Base-by-base conservation (phyloP, 306 rosid species). In the Dicorynia guianensis region DNA sequence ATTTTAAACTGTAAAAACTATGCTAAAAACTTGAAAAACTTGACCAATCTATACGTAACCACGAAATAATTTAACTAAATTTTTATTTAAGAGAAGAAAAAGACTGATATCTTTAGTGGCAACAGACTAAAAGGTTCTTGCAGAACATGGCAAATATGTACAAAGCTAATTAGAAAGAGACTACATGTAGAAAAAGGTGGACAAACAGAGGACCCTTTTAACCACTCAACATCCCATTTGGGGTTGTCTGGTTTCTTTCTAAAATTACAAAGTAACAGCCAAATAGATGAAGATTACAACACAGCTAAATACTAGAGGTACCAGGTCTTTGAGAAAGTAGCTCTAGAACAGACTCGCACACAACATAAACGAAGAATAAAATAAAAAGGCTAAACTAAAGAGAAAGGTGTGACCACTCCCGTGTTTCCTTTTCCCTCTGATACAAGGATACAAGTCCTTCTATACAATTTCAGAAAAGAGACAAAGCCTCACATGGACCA, bases 391-490 rank as follows among this genome's bases (percentile, higher is more conserved):
- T 39, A 19, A 67, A 25, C 76, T 40, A 70, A 67, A 18, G n/a
- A 13, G 46, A 67, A 25, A 67, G 33, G 14, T 14, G 59, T 14
- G 72, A 46, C 35, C 12, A 35, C 6, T 50, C 55, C 5, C 34
- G 15, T 9, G 35, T 39, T 33, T 46, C 11, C 8, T 50, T 8
- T 48, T 35, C 44, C 38, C 66, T 71, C 72, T 78, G 64, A 65
- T 62, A 73, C 20, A 40, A 61, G 61, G 64, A 65, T 62, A 73
- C 20, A 40, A 61, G 61, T 39, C n/a, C 72, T 59, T 67, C 74
- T 84, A 54, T 70, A 74, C 84, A 79, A 56, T 63, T 17, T 44
- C 54, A 54, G 76, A 71, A 25, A 55, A 56, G 59, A 48, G 44
- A 60, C 43, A 71, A 56, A 36, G 42, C 69, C 60, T 19, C 53